A percentile compares a stretch with the other conserved stretches of the same genome.
Conservation (phyloP, 306 rosid genomes). For the Mucuna pruriens region DNA sequence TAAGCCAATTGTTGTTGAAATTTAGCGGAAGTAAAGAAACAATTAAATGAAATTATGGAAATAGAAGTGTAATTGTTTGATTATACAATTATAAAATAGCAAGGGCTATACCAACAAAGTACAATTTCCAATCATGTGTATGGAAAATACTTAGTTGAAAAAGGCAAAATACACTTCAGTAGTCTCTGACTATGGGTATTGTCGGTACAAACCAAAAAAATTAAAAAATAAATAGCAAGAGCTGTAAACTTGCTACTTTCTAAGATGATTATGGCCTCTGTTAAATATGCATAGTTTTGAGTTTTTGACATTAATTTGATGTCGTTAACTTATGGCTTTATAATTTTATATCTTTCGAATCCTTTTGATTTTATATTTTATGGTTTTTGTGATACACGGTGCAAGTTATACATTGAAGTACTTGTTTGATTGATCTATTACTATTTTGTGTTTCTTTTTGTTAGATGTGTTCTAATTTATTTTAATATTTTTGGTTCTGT, state of each 20-base stretch:
- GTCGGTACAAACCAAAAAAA: no score
- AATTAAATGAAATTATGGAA: background rate
- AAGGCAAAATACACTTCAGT: no score
- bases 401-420: background rate
- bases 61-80: background rate
- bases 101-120: no score
- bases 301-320: background rate
- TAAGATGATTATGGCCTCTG: background rate
- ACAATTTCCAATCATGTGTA: no score
- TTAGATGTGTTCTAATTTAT: background rate
- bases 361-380: background rate
- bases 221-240: no score
- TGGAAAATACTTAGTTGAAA: no score
- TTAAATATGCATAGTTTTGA: slow-evolving; percentile 8
- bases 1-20: background rate
- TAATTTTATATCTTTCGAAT: background rate
- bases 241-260: background rate
- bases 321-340: background rate
- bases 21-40: background rate
- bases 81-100: background rate
- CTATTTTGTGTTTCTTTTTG: background rate
- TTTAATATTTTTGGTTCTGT: slow-evolving; percentile 22
- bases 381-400: background rate
- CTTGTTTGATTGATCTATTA: background rate
- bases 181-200: no score